phyloP scores from a whole-genome alignment of 2,329 filamentous ascomycete genomes.

The Sclerotiophoma versabilis region DNA sequence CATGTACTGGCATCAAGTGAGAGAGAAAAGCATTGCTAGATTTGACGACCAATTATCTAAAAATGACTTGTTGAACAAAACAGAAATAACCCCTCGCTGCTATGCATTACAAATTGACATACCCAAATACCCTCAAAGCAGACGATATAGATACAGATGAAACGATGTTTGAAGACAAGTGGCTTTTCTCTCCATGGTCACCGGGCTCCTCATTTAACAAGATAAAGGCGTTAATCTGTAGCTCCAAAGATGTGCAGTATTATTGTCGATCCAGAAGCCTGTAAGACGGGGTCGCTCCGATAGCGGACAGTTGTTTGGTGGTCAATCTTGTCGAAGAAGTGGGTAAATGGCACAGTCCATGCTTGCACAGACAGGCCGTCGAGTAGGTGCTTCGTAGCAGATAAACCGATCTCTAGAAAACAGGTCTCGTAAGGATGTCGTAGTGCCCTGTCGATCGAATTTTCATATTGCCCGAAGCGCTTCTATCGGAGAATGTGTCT shows the following conservation, averaged over 20 bases:
- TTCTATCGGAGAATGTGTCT: slow-evolving; percentile 24
- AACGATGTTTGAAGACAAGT: neutral
- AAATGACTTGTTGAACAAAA: neutral
- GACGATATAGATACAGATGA: slow-evolving; percentile 4
- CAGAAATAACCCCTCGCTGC: neutral
- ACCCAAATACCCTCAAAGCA: neutral
- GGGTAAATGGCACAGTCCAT: neutral
- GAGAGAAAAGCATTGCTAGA: too few relatives aligned
- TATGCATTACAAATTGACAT: neutral
- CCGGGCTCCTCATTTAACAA: too few relatives aligned
- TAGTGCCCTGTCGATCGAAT: neutral
- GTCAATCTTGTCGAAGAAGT: neutral
- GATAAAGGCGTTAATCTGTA: neutral
- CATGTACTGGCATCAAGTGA: too few relatives aligned
- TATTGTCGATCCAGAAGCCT: neutral
- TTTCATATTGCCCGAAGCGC: neutral
- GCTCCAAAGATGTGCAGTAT: neutral
- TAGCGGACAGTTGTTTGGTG: neutral
- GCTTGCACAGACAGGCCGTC: neutral
- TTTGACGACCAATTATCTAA: neutral
- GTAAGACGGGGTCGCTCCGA: too few relatives aligned
- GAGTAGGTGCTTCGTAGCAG: neutral
- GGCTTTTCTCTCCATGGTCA: neutral
- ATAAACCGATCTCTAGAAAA: neutral
- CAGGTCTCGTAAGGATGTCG: neutral